Base-by-base conservation (phyloP, 169 alveolate genomes). In the Cardiosporidium cionae region DNA sequence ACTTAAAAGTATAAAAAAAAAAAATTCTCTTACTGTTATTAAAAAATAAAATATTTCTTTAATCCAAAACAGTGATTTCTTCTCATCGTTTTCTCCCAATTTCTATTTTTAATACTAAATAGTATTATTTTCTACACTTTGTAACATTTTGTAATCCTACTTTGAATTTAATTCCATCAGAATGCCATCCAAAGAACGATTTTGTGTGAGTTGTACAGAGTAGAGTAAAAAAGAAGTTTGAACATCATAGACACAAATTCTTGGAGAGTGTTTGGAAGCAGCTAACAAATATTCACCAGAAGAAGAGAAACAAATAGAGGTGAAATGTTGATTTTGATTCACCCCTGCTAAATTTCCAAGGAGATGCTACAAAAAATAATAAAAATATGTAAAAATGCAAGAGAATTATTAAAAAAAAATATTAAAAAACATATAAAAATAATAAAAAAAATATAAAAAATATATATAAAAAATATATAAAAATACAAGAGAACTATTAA, bases 281-380 rank as follows among this genome's bases (percentile, higher is more conserved):
- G 84, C 89, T 22, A 85, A 54, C 9, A 85, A 72, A 37, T 68
- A 63, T 27, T 74, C n/a, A 71, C 90, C 90, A 66, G 72, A 69
- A 31, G 86, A 71, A 33, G 80, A 74, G 81, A 79, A 85, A 54
- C 79, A 52, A 27, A 85, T 34, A 23, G 90, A 82, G 29, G 84
- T 36, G 32, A 82, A 80, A 34, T 71, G 73, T 22, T 68, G 79
- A 54, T 83, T 85, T 69, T 70, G 62, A 66, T 83, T 83, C 58
- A 82, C 70, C n/a, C 68, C 78, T 52, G 79, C 86, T 62, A 52
- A 62, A 58, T 31, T 63, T 4, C 80, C 81, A 65, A 34, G 64
- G 27, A 6, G 29, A 44, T 53, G 76, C 31, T 44, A 9, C 70
- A 37, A 68, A 69, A 27, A 69, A 32, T 33, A 22, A 32, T 5